These are phyloP conservation scores for Pyrenula massariospora DNA, from an alignment of 495 filamentous ascomycete species.

Conservation along the genomic window DNA sequence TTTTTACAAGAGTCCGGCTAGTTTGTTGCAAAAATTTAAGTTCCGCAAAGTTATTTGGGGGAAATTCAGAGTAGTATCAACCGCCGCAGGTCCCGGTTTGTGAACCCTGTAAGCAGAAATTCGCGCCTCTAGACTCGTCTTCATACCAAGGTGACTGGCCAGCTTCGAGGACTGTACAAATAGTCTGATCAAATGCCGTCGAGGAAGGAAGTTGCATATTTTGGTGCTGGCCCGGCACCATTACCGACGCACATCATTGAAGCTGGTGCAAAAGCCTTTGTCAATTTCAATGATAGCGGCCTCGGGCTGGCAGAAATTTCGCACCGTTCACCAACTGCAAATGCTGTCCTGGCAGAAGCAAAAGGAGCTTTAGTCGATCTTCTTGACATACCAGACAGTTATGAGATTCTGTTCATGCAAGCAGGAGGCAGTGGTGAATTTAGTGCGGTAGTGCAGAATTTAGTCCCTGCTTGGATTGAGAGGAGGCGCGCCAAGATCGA, in stretches of 20 bases:
- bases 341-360: conserved; percentile 51
- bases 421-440: conserved; percentile 76
- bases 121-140: too few relatives aligned
- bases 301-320: conserved; percentile 69
- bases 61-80: too few relatives aligned
- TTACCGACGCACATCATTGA: conserved; percentile 71
- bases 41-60: too few relatives aligned
- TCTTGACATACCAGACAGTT: conserved; percentile 63
- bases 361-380: conserved; percentile 55
- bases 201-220: conserved; percentile 59
- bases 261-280: conserved; percentile 57
- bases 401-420: conserved; percentile 75
- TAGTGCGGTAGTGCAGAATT: conserved; percentile 68
- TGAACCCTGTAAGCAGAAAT: too few relatives aligned
- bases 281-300: conserved; percentile 74
- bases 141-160: too few relatives aligned
- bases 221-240: conserved; percentile 77
- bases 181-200: conserved; percentile 45
- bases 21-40: too few relatives aligned
- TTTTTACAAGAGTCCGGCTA: too few relatives aligned
- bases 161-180: too few relatives aligned
- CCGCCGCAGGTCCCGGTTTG: too few relatives aligned
- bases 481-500: conserved; percentile 29
- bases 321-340: conserved; percentile 72
- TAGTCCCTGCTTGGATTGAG: conserved; percentile 73